phyloP scores from a whole-genome alignment of 2,329 filamentous ascomycete genomes.

The Dactylellina sp. region DNA sequence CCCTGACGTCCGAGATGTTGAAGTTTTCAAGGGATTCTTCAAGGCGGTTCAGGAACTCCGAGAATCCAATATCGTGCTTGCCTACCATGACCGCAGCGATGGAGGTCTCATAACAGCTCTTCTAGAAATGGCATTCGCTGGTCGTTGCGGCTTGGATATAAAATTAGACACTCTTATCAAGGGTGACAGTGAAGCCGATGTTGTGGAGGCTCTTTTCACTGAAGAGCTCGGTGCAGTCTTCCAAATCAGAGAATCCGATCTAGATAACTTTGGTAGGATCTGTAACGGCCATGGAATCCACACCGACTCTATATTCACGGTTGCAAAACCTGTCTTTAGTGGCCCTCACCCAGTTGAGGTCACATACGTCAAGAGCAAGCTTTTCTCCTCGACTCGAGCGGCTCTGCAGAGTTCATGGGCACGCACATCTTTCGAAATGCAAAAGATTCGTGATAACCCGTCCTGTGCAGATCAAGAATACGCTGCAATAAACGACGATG shows the following conservation, averaged over 20 bases:
- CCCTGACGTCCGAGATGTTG: constrained; percentile 85
- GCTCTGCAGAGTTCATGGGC: constrained; percentile 90
- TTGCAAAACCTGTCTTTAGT: constrained; percentile 69
- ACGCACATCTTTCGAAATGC: constrained; percentile 88
- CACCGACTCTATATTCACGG: constrained; percentile 71
- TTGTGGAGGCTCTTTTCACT: constrained; percentile 88
- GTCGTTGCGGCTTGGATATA: constrained; percentile 86
- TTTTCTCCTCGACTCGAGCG: constrained; percentile 77
- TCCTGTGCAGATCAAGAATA: constrained; percentile 86
- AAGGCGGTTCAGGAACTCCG: constrained; percentile 80
- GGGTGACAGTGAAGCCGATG: constrained; percentile 72
- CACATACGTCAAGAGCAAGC: constrained; percentile 74
- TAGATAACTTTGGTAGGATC: constrained; percentile 85
- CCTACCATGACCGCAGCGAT: constrained; percentile 94
- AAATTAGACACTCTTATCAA: constrained; percentile 77
- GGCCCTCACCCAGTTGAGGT: constrained; percentile 76
- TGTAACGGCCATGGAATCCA: constrained; percentile 88
- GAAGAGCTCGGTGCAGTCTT: constrained; percentile 96
- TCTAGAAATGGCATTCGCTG: constrained; percentile 98
- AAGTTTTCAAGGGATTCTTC: constrained; percentile 88
- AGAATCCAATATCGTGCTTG: constrained; percentile 79
- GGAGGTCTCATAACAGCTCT: constrained; percentile 91
- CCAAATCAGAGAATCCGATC: constrained; percentile 87
- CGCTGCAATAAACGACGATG: constrained; percentile 77
- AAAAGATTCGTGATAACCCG: constrained; percentile 88